phyloP scores from a whole-genome alignment of 2,329 filamentous ascomycete species.

The Ilyonectria mors-panacis region DNA sequence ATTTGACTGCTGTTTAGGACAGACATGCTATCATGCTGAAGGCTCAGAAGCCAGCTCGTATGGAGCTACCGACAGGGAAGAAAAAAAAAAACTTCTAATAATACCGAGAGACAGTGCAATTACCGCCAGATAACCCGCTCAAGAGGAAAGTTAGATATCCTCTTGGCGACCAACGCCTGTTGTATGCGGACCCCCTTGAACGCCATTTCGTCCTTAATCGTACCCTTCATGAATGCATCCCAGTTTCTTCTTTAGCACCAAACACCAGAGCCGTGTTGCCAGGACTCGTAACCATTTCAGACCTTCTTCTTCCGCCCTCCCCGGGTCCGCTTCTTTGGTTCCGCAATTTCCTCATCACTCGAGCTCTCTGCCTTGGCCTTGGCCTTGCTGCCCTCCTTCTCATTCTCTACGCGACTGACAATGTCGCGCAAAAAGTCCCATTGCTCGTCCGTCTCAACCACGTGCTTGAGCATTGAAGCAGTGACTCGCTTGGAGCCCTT shows the following conservation, averaged over 20 bases:
- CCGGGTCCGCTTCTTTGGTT: conserved; percentile 64
- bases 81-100: conserved; percentile 8
- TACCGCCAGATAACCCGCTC: conserved; percentile 33
- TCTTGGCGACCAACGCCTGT: conserved; percentile 46
- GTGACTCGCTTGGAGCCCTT: conserved; percentile 92
- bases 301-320: conserved; percentile 66
- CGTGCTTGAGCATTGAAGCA: conserved; percentile 91
- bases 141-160: conserved; percentile 29
- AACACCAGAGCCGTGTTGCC: background rate
- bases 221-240: conserved; percentile 46
- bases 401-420: conserved; percentile 82
- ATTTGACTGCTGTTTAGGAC: background rate
- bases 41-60: background rate
- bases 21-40: background rate
- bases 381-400: conserved; percentile 62
- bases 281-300: conserved; percentile 29
- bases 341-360: conserved; percentile 64
- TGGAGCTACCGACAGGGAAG: background rate
- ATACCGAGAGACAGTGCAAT: conserved; percentile 25
- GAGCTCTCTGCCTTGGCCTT: conserved; percentile 67
- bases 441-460: conserved; percentile 89
- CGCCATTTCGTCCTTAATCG: conserved; percentile 46
- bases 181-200: conserved; percentile 45
- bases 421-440: conserved; percentile 96
- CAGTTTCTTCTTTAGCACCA: conserved; percentile 2